Evolutionary conservation across 139 green algal species (phyloP), one percentile per base, ranked within the genome.

Genomic region (Picochlorum sp.): DNA sequence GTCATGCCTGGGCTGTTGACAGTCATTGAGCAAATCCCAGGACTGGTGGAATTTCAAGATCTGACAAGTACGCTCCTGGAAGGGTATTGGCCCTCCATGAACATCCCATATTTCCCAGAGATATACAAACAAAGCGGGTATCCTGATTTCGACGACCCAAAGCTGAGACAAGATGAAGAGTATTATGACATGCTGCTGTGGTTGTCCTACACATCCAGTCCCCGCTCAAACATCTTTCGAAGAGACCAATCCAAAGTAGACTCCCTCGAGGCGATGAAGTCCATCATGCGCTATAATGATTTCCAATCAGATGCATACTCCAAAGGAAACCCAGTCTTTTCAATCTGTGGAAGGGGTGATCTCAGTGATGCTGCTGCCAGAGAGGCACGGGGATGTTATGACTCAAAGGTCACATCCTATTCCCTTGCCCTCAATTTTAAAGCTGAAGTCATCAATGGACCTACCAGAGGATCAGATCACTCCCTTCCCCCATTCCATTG

Each of bases 71-170:
- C 65, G 32, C 75, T 91, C 54, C 58, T 66, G 2, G 23, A 20
- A 32, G 81, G 81, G 49, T 88, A 91, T 74, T 92, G 68, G 67
- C 77, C 86, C 3, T 82, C 68, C 23, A 89, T 85, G 78, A 92
- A 92, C 37, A 72, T 90, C 7, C 86, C 86, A 6, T 82, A 65
- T 71, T 91, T 87, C 59, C 26, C 69, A 0, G 71, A 87, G 69
- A 66, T 85, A 24, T 89, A 87, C 62, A 65, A 79, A 49, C n/a
- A 38, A 13, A 75, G 67, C 6, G 84, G 84, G 21, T 85, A 85
- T 69, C 71, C 63, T 4, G 67, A 77, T 15, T 69, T 81, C 37
- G 56, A 62, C 1, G 50, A 34, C 11, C 30, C 46, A 14, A 20
- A 80, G 46, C 20, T 54, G 7, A 41, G 13, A n/a, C 34, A 69